Base-by-base conservation (phyloP, 306 rosid species). In the Casuarina cunninghamiana region DNA sequence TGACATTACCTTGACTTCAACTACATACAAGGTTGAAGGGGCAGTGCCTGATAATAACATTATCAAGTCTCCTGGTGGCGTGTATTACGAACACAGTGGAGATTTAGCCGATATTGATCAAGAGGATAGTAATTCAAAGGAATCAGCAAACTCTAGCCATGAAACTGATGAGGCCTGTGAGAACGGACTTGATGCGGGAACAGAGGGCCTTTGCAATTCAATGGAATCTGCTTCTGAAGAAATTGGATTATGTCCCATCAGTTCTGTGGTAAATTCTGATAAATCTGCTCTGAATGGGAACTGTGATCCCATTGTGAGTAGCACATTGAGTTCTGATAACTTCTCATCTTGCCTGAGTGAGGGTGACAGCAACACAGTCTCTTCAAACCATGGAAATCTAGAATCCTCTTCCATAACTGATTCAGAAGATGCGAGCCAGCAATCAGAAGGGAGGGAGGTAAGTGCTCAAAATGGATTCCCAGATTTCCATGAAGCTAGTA, bases 331-430 rank as follows among this genome's bases (percentile, higher is more conserved):
- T 86, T 91, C 96, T 39, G 96, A 91, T 80, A 91, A 89, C 79
- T 86, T 91, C 84, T 96, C 97, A 26, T 93, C 97, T 43, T 93
- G 93, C 74, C 84, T 73, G 55, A 96, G 98, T 82, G 98, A 93
- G 83, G 99, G 97, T 67, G 97, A 93, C 86, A 91, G 86, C 75
- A 91, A 88, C 68, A 85, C 93, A 38, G 85, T 86, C 71, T 87
- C 90, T 57, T 91, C 98, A 55, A 91, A 84, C 86, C 88, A 60
- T 72, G 98, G 87, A 85, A 88, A 90, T 85, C 84, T 87, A 39
- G 99, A 93, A 80, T 91, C 97, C 37, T 93, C 93, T 16, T 84
- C 94, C 77, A 86, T 92, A 68, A 91, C 99, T 43, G 98, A 93
- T 88, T 96, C 99, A 35, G 98, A 95, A 70, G 97, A 93, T 83